phyloP scores from a whole-genome alignment of 169 alveolate species.

The Fabrea salina region DNA sequence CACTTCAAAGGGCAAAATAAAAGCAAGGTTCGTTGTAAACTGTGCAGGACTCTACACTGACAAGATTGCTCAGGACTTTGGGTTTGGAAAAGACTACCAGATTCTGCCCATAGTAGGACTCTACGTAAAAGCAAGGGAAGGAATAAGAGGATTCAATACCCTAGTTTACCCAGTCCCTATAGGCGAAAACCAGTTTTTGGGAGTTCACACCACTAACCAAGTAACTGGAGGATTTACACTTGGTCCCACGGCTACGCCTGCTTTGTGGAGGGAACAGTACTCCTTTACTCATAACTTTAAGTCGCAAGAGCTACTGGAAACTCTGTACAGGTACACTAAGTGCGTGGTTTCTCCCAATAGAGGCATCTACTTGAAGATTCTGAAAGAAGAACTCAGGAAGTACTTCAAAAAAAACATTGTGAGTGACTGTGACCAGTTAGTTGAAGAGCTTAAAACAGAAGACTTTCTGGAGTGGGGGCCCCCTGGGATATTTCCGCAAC shows the following conservation, averaged over 20 bases:
- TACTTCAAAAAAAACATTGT: slow-evolving; percentile 34
- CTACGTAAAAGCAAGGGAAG: slow-evolving; percentile 33
- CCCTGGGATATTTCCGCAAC: slow-evolving; percentile 54
- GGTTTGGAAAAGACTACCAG: slow-evolving; percentile 42
- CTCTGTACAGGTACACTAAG: slow-evolving; percentile 20
- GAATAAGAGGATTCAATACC: slow-evolving; percentile 37
- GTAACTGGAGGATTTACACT: slow-evolving; percentile 42
- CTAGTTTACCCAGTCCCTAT: slow-evolving; percentile 58
- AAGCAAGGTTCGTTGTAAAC: slow-evolving; percentile 37
- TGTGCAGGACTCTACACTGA: slow-evolving; percentile 51
- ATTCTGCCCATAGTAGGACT: slow-evolving; percentile 53
- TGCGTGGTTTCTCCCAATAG: slow-evolving; percentile 28
- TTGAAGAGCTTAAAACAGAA: slow-evolving; percentile 21
- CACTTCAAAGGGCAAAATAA: slow-evolving; percentile 1
- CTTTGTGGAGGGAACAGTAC: slow-evolving; percentile 49
- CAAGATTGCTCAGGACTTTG: slow-evolving; percentile 42
- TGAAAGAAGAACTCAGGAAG: slow-evolving; percentile 45
- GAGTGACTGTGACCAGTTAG: slow-evolving; percentile 28
- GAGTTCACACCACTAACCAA: slow-evolving; percentile 56
- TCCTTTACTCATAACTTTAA: slow-evolving; percentile 28
- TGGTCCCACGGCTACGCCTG: slow-evolving; percentile 67
- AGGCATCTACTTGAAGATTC: not conserved
- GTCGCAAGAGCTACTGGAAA: not conserved
- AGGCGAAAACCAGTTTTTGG: slow-evolving; percentile 40
- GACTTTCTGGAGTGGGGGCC: slow-evolving; percentile 37